A percentile compares a stretch with the other conserved stretches of the same genome.
Conservation (phyloP, 306 rosid species). For the Vigna trinervia region DNA sequence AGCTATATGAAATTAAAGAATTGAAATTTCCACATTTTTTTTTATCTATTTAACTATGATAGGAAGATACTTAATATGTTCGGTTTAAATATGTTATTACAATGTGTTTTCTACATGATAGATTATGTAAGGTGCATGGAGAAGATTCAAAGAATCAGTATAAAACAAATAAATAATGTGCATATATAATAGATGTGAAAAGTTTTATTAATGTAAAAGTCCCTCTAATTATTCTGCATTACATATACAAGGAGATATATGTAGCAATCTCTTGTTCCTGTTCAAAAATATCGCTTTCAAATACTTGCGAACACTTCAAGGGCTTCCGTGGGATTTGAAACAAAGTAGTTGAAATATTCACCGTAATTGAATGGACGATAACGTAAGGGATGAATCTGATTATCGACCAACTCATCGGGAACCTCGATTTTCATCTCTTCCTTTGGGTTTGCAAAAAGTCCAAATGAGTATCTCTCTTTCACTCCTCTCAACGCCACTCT, state of each 20-base stretch:
- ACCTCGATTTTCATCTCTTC: slow-evolving; percentile 54
- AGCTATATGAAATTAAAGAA: no score
- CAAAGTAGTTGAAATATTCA: slow-evolving; percentile 44
- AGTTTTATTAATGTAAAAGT: not conserved
- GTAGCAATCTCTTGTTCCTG: not conserved
- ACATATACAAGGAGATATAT: not conserved
- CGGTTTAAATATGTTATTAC: no score
- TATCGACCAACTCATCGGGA: slow-evolving; percentile 56
- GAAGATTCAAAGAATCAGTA: no score
- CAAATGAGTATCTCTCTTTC: slow-evolving; percentile 54
- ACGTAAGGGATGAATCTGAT: slow-evolving; percentile 49
- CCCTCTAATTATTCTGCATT: not conserved
- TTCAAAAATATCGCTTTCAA: slow-evolving; percentile 4
- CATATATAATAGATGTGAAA: not conserved
- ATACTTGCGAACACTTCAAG: slow-evolving; percentile 53
- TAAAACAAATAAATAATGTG: no score
- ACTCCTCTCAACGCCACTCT: slow-evolving; percentile 56
- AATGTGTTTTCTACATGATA: no score
- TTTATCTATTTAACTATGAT: no score
- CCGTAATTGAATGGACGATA: slow-evolving; percentile 53
- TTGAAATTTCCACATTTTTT: no score
- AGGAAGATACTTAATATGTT: no score
- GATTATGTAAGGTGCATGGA: no score
- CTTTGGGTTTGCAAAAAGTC: slow-evolving; percentile 49
- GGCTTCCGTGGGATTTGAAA: slow-evolving; percentile 42